Evolutionary conservation across 345 rosid genomes (phyloP), one percentile per base, ranked within the genome.

Genomic region (Litchi chinensis): DNA sequence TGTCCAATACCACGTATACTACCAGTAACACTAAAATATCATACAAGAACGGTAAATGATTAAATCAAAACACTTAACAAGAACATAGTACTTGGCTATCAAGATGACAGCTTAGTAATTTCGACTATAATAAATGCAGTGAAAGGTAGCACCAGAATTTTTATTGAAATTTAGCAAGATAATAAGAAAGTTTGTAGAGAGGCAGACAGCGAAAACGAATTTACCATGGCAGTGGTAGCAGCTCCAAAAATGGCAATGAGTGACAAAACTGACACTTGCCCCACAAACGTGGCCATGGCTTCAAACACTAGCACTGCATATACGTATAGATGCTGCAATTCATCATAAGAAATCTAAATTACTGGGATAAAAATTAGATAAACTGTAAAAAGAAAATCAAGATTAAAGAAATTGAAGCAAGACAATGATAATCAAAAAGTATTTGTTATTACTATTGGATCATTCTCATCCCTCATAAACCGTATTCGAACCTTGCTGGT

Each of bases 201-300:
- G 37, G 4, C 37, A 70, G 63, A 6, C 46, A 44, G n/a, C 44
- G 56, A 48, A 43, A 28, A 13, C 15, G 6, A 1, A 63, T 9
- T 77, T 93, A 92, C 97, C 97, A 94, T 92, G 54, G 98, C 97
- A 59, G 97, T 94, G 18, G 92, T 88, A 68, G 98, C 97, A 73
- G 98, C 98, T 7, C 98, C 97, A 12, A 92, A 94, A 67, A 94
- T 80, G 2, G 97, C 97, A 72, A 92, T 90, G 85, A 94, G 95
- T 18, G 92, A 92, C 68, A 94, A 71, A 79, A 91, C 98, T 6
- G 97, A 91, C 64, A 92, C 93, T 85, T 92, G 97, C 32, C 98
- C 97, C 6, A 92, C 83, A 84, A 91, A 94, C 57, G 95, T 94
- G 74, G 98, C 95, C 92, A 89, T 86, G 59, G 95, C 98, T 90